Base-by-base conservation (phyloP, 768 basidiomycete species). In the Pulveroboletus frians region DNA sequence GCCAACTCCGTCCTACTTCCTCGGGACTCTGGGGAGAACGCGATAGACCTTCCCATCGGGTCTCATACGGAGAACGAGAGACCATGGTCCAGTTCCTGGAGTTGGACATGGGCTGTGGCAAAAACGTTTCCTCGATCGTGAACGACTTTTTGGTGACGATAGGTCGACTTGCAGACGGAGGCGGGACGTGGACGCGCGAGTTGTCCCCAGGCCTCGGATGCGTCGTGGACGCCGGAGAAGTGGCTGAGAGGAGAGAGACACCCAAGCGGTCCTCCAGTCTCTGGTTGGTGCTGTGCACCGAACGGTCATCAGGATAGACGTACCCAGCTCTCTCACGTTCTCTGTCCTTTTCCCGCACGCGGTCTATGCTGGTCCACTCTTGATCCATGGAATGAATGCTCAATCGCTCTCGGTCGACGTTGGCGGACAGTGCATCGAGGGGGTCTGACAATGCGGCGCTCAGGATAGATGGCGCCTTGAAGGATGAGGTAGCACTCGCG, bases 401-500 rank as follows among this genome's bases (percentile, higher is more conserved):
- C 40, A 62, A 47, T 29, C 57, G 57, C 38, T 67, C 68, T 9
- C 61, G 51, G 21, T 69, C 67, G 21, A 50, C 10, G 47, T 44
- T 58, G 54, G n/a, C 50, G 43, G 47, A 46, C 23, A 47, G 50
- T 37, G 36, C 58, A 21, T 61, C 58, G 42, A 56, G 60, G 8
- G 59, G 57, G 43, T 60, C 56, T 2, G 59, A 18, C 51, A 78
- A 71, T 13, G 68, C 62, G 46, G 75, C 71, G 15, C 70, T 69
- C 41, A 72, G 71, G 21, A 69, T 55, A 13, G 71, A 71, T 1
- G 73, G 61, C 2, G 73, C 66, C 11, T 76, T 76, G 43, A 70
- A 70, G 9, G 75, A 72, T 9, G 77, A 32, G 31, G 71, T 69
- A 18, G 71, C 73, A 52, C 80, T 79, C 11, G 78, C 70, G 6